A percentile compares a stretch with the other conserved stretches of the same genome.
Conservation (phyloP, 1,139 yeast species). For the Candida buenavistaensis region DNA sequence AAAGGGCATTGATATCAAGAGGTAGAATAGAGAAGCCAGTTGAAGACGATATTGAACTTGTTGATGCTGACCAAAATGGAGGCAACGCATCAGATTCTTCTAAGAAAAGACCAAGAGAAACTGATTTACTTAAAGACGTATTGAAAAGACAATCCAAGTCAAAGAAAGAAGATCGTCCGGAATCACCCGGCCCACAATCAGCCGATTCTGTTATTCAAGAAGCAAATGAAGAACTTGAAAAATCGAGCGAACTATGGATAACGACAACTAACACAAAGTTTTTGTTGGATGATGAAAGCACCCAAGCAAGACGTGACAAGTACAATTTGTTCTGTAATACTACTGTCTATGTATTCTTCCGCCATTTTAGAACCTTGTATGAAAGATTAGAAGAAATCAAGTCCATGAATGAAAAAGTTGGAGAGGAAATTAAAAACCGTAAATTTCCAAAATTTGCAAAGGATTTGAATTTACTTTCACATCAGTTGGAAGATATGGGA, state of each 20-base stretch:
- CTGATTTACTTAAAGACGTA: slow-evolving; percentile 72
- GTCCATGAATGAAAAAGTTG: slow-evolving; percentile 60
- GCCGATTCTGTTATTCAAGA: slow-evolving; percentile 40
- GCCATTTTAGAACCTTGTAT: slow-evolving; percentile 80
- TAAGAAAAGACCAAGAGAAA: slow-evolving; percentile 58
- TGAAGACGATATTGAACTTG: slow-evolving; percentile 14
- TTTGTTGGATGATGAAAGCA: slow-evolving; percentile 25
- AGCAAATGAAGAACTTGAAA: slow-evolving; percentile 47
- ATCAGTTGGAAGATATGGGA: slow-evolving; percentile 79
- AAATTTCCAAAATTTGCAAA: slow-evolving; percentile 80
- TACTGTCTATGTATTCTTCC: slow-evolving; percentile 86
- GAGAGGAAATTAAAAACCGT: slow-evolving; percentile 67
- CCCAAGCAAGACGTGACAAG: slow-evolving; percentile 38
- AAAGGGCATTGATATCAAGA: slow-evolving; percentile 25
- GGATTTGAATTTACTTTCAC: slow-evolving; percentile 80
- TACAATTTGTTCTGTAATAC: slow-evolving; percentile 89
- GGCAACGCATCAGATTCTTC: slow-evolving; percentile 18
- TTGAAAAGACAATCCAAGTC: slow-evolving; percentile 64
- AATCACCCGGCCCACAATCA: slow-evolving; percentile 29
- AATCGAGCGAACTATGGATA: slow-evolving; percentile 70
- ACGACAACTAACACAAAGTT: slow-evolving; percentile 41
- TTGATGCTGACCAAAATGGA: slow-evolving; percentile 11
- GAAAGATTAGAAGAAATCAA: slow-evolving; percentile 80
- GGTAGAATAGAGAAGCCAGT: slow-evolving; percentile 16
- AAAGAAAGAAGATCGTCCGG: slow-evolving; percentile 38